A percentile compares a stretch with the other conserved stretches of the same genome.
Evolutionary conservation across 2,329 filamentous ascomycete species (phyloP).

Genomic region (Huntiella bhutanensis): DNA sequence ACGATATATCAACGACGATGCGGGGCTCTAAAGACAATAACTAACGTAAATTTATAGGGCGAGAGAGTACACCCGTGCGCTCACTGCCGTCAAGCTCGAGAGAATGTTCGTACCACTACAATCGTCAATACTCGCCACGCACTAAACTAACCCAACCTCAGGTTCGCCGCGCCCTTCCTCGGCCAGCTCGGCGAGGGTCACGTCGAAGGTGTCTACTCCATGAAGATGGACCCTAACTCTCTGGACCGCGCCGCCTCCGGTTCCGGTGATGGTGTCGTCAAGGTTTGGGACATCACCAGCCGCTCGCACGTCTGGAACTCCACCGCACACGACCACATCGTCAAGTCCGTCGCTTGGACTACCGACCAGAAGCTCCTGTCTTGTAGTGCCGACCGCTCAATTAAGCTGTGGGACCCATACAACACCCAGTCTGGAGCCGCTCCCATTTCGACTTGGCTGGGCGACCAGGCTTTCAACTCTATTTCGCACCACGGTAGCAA

Average conservation of each 20-base stretch:
- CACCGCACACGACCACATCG: slow-evolving; percentile 79
- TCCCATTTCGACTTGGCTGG: slow-evolving; percentile 73
- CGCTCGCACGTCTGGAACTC: slow-evolving; percentile 57
- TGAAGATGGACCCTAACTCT: slow-evolving; percentile 62
- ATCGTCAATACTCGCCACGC: background rate
- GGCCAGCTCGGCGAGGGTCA: slow-evolving; percentile 77
- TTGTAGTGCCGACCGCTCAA: slow-evolving; percentile 66
- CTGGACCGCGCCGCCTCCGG: slow-evolving; percentile 62
- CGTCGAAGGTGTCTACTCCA: slow-evolving; percentile 66
- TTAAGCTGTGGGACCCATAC: slow-evolving; percentile 88
- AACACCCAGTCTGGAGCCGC: slow-evolving; percentile 46
- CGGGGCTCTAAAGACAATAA: background rate
- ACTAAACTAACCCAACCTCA: background rate
- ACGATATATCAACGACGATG: background rate
- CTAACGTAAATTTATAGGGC: slow-evolving; percentile 31
- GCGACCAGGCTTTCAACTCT: slow-evolving; percentile 62
- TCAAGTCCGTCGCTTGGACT: slow-evolving; percentile 84
- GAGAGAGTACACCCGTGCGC: slow-evolving; percentile 43
- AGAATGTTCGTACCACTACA: slow-evolving; percentile 48
- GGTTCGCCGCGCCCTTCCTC: slow-evolving; percentile 42
- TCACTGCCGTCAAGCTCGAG: slow-evolving; percentile 75
- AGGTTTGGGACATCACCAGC: slow-evolving; percentile 67
- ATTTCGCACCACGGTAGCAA: slow-evolving; percentile 65
- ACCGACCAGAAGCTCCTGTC: slow-evolving; percentile 68
- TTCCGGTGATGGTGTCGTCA: slow-evolving; percentile 81